These are phyloP conservation scores for Thalia dealbata DNA, from an alignment of 176 grass and related monocot species.

Conservation along the genomic window DNA sequence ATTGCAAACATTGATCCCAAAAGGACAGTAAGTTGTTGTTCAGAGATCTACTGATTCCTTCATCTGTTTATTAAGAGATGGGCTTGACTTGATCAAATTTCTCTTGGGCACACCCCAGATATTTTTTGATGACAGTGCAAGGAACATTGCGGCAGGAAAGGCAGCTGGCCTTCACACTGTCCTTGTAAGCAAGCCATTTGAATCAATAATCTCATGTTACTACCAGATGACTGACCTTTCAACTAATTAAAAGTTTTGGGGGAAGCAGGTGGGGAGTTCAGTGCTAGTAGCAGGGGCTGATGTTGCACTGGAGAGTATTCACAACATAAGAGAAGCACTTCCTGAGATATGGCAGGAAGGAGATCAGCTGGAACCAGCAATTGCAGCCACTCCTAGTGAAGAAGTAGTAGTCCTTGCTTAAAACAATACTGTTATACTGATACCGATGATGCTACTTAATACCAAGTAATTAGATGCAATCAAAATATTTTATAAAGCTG, in stretches of 20 bases:
- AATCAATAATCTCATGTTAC: no score
- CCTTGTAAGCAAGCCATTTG: constrained; percentile 33
- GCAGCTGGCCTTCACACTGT: constrained; percentile 70
- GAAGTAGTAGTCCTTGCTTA: constrained; percentile 58
- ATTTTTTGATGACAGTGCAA: constrained; percentile 82
- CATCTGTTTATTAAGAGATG: not conserved
- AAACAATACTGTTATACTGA: not conserved
- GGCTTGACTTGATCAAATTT: not conserved
- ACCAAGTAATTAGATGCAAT: no score
- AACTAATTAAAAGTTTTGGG: no score
- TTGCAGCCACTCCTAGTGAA: constrained; percentile 44
- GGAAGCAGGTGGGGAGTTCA: constrained; percentile 68
- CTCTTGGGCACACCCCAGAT: constrained; percentile 29
- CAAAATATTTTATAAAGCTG: no score
- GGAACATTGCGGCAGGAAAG: constrained; percentile 80
- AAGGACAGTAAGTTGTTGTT: constrained; percentile 41
- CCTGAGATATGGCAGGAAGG: constrained; percentile 72
- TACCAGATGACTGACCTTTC: no score
- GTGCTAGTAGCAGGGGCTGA: constrained; percentile 59
- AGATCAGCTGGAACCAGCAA: constrained; percentile 35
- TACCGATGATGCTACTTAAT: no score
- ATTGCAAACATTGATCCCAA: constrained; percentile 63
- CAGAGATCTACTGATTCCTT: no score
- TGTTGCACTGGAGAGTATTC: constrained; percentile 75
- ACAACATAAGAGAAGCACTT: constrained; percentile 87